Evolutionary conservation across 371 early-diverging fungal genomes (phyloP), one percentile per base, ranked within the genome.

Genomic region (Blastocladiella emersonii): DNA sequence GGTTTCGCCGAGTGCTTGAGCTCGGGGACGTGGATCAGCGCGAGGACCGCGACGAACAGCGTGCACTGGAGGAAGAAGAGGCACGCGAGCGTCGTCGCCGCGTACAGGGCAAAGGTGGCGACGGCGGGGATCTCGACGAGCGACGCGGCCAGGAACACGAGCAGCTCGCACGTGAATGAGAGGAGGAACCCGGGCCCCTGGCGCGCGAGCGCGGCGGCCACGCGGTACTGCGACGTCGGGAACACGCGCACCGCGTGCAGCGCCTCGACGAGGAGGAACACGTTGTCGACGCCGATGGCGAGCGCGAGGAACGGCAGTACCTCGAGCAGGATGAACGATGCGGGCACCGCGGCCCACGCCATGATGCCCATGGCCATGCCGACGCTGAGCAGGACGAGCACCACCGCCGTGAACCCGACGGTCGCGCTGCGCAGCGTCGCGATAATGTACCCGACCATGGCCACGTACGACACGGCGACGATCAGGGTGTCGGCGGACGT

Each of bases 211-310:
- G 85, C 79, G 36, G 74, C 73, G 39, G 84, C 86, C 3, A 77
- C 77, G 41, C 84, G 75, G 62, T 81, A 76, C 71, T 36, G 71
- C 65, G 43, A 72, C 73, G 48, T 81, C 78, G 66, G 65, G 68
- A 45, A 23, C 36, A 60, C 1, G 15, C 8, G 15, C 8, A 51
- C 30, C 13, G 27, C 15, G 12, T 51, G 30, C 30, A 34, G 34
- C 41, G 37, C 41, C 15, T 59, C 44, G 23, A 65, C 72, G 8
- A 88, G 75, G 53, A 88, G 82, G 66, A 88, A 88, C 39, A 88
- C 84, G 61, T 88, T 88, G 67, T 88, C 89, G 0, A 88, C 89
- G 49, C 89, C 89, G 0, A 88, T 85, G 10, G 87, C 87, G n/a
- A 87, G 67, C 5, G 87, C 88, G 56, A 88, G 70, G 66, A 88